A percentile compares a stretch with the other conserved stretches of the same genome.
Conservation (phyloP, 2,329 filamentous ascomycete species). For the Exophiala dermatitidis region DNA sequence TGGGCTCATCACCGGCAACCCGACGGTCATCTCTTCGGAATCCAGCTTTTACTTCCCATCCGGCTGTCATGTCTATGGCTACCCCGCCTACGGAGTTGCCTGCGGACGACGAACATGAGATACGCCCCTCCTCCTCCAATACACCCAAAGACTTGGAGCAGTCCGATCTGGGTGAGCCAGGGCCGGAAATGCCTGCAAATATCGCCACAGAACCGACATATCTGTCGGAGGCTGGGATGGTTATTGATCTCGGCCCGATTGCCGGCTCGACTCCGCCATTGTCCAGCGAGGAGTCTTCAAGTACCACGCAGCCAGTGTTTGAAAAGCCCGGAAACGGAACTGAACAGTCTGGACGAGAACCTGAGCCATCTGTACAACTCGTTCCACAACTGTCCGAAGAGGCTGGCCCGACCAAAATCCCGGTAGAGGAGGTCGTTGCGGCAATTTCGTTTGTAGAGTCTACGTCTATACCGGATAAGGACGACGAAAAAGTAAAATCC, state of each 20-base stretch:
- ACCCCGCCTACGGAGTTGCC: conserved; percentile 20
- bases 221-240: conserved; percentile 7
- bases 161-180: conserved; percentile 24
- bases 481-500: not conserved
- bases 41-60: conserved; percentile 21
- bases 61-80: conserved; percentile 23
- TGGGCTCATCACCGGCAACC: conserved; percentile 6
- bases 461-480: not conserved
- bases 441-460: not conserved
- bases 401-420: not conserved
- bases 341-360: too few relatives aligned
- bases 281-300: conserved; percentile 10
- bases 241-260: conserved; percentile 5
- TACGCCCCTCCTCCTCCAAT: conserved; percentile 3
- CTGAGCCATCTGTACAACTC: too few relatives aligned
- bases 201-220: conserved; percentile 8
- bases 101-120: conserved; percentile 1
- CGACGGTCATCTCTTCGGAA: conserved; percentile 13
- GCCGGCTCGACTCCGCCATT: conserved; percentile 10
- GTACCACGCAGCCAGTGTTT: too few relatives aligned
- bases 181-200: conserved; percentile 18
- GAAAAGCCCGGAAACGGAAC: too few relatives aligned
- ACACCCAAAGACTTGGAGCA: conserved; percentile 7
- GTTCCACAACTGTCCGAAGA: not conserved
- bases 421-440: not conserved